Conservation (phyloP, 306 rosid genomes). For the Fagus crenata region DNA sequence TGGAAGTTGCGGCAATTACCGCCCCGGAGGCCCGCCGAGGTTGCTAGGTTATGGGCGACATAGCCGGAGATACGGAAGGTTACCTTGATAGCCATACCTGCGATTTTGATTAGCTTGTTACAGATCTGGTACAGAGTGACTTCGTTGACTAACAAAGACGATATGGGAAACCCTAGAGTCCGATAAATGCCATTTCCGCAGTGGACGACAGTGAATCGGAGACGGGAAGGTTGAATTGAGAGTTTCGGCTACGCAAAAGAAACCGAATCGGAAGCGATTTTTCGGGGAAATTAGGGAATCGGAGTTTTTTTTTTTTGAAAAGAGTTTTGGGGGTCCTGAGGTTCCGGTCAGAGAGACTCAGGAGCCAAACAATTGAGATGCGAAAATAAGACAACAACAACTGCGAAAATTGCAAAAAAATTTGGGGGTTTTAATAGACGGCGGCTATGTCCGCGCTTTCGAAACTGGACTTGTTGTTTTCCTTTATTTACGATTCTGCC, state of each 20-base stretch:
- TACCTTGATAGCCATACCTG: slow-evolving; percentile 71
- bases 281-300: neutral
- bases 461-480: neutral
- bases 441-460: neutral
- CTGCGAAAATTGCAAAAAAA: neutral
- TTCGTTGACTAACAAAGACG: slow-evolving; percentile 21
- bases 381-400: neutral
- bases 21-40: slow-evolving; percentile 62
- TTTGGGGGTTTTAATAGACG: neutral
- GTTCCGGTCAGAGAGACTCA: slow-evolving; percentile 4
- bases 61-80: slow-evolving; percentile 77
- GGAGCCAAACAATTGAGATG: neutral
- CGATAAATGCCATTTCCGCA: slow-evolving; percentile 34
- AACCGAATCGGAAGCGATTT: slow-evolving; percentile 24
- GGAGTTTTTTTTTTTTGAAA: neutral
- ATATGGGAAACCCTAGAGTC: slow-evolving; percentile 45
- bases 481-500: slow-evolving; percentile 30
- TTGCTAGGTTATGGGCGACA: slow-evolving; percentile 71
- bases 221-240: slow-evolving; percentile 41
- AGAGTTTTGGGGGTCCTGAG: neutral
- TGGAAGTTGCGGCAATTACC: slow-evolving; percentile 54
- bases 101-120: slow-evolving; percentile 30
- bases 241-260: neutral
- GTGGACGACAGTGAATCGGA: slow-evolving; percentile 32
- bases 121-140: slow-evolving; percentile 46